Evolutionary conservation across 257 asterid genomes (phyloP), one percentile per base, ranked within the genome.

Genomic region (Eucommia ulmoides): DNA sequence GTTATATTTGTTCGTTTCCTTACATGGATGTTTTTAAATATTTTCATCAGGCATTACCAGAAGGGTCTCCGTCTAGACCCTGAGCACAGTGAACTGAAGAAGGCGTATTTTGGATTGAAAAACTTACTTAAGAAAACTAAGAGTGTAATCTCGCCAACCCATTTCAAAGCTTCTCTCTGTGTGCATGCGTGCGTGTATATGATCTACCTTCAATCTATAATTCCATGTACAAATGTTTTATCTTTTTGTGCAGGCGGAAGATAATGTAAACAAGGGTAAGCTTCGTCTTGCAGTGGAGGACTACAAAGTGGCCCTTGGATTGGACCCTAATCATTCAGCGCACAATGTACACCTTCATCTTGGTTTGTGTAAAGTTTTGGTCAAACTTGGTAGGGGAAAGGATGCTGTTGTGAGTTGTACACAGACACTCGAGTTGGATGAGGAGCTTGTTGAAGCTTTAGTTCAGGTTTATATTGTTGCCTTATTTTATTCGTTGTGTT

Each of bases 41-140:
- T 57, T 24, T 58, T 49, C 56, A 22, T 23, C 78, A 84, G 97
- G 70, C 97, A 88, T 72, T 88, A 81, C 67, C 97, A 84, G 68
- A 84, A 75, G 64, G 97, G 95, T 65, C 97, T 88, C 53, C 97
- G 94, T n/a, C 69, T 73, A 47, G 95, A 88, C 65, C 97, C 95
- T 19, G 97, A 88, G 75, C 95, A 88, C 8, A 59, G 83, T 59
- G 93, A 88, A 60, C 63, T 88, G 77, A 88, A 88, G 76, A 88
- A 81, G 74, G 82, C 94, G 17, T 88, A 84, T 74, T 88, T 84
- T 66, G 86, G 89, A 61, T 66, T 84, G 75, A 88, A 88, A 65
- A 88, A 75, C 65, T 76, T 88, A 53, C 93, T 88, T 42, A 88
- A 84, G 71, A 88, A 81, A 82, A 72, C 93, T 16, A 84, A 84